Base-by-base conservation (phyloP, 1,139 yeast species). In the Saccharomyces hybrid region DNA sequence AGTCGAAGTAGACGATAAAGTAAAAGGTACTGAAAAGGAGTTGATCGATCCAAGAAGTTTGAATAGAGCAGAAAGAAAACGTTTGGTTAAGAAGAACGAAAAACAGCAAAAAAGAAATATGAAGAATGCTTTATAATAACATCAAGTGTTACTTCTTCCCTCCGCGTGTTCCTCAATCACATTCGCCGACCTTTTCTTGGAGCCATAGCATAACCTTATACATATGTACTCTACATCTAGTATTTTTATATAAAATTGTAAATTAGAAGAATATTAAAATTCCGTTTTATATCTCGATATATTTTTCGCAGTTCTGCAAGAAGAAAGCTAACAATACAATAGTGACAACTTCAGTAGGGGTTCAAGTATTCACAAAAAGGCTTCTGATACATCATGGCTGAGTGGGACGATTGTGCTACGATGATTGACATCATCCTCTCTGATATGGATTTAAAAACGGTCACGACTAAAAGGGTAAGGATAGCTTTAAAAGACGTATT, bases 1-100 rank as follows among this genome's bases (percentile, higher is more conserved):
- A 69, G 98, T 93, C 55, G 99, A 95, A 73, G 86, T 93, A 57
- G 88, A 89, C 56, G 96, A 88, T 56, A 78, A 83, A 62, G 82
- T 76, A 44, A 80, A 81, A 59, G 82, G 82, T 54, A 81, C 85
- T 14, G 79, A 74, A 38, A 82, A 85, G 54, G 96, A 88, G 63
- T 76, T 88, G 63, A 76, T 88, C 55, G 97, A 91, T 70, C 98
- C 98, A 60, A 82, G 98, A 74, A 77, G 84, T 34, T 76, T 91
- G 68, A 75, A 72, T 59, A 83, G 98, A 73, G 82, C 81, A 53
- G 96, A 89, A 68, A 84, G 98, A 73, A 88, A 88, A 81, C 81
- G 77, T 65, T 78, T 91, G 66, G 79, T 91, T 52, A 89, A 88
- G 79, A 90, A 86, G 80, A 90, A 91, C 70, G 84, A 82, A 69